phyloP scores from a whole-genome alignment of 2,329 filamentous ascomycete genomes.

The Cladorrhinum sp. region DNA sequence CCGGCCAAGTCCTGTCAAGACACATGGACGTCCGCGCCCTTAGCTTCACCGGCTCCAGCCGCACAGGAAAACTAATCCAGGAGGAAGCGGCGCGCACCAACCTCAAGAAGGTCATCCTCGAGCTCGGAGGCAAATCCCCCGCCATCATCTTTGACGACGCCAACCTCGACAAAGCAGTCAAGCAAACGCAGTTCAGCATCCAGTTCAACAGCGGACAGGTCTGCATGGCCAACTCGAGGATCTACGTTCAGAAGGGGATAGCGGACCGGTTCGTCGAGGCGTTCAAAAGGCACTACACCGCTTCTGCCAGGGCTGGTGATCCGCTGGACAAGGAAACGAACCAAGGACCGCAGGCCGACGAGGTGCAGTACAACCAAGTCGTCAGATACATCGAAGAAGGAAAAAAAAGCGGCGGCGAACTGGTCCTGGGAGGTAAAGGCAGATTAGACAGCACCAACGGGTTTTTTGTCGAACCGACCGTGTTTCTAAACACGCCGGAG shows the following conservation, averaged over 20 bases:
- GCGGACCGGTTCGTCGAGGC: slow-evolving; percentile 54
- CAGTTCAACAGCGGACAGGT: slow-evolving; percentile 55
- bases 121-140: slow-evolving; percentile 67
- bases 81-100: slow-evolving; percentile 63
- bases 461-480: slow-evolving; percentile 44
- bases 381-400: slow-evolving; percentile 45
- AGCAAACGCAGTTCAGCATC: slow-evolving; percentile 44
- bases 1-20: slow-evolving; percentile 63
- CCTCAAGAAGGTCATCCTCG: slow-evolving; percentile 63
- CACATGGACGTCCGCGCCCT: slow-evolving; percentile 70
- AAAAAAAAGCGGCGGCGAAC: slow-evolving; percentile 36
- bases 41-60: slow-evolving; percentile 72
- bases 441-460: slow-evolving; percentile 31
- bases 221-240: slow-evolving; percentile 57
- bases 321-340: slow-evolving; percentile 33
- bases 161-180: slow-evolving; percentile 61
- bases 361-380: slow-evolving; percentile 48
- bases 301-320: slow-evolving; percentile 37
- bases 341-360: slow-evolving; percentile 49
- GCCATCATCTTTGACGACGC: slow-evolving; percentile 64
- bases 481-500: slow-evolving; percentile 44
- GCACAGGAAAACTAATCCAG: slow-evolving; percentile 70
- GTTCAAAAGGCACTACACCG: slow-evolving; percentile 49
- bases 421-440: slow-evolving; percentile 33
- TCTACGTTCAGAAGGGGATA: slow-evolving; percentile 55